Evolutionary conservation across 176 grass and related monocot species (phyloP), one percentile per base, ranked within the genome.

Genomic region (Aegilops speltoides): DNA sequence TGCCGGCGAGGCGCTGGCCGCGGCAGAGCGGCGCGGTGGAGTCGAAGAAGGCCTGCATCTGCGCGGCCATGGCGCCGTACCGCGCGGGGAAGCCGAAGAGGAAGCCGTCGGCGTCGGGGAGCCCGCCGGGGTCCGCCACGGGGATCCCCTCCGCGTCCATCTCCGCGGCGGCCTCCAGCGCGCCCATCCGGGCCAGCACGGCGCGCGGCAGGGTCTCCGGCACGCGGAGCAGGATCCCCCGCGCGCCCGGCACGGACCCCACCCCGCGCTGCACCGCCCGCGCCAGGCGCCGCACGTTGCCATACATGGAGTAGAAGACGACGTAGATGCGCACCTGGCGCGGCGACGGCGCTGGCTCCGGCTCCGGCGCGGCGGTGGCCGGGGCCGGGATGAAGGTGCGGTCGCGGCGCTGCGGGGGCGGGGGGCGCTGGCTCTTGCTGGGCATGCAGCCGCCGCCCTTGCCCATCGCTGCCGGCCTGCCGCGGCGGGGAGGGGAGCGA

Each of bases 11-110:
- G 78, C 86, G 79, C 88, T 93, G 91, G 45, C 72, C 60, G 6
- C 24, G 33, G 87, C 81, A 93, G 45, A 90, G 79, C 45, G 32
- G 77, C 10, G 60, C 84, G 23, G 86, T 89, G 14, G 87, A 87
- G 68, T 93, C 91, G 73, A 93, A 93, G 71, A 93, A 81, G 61
- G 91, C 69, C 36, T 89, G 86, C 87, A 93, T 89, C 84, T 93
- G 91, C 64, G 91, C 83, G 5, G 84, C 78, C 87, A 93, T 89
- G 69, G 91, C 43, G 17, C 84, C 87, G 79, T 68, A 93, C 24
- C 87, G 56, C 13, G 91, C 68, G 8, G 85, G 88, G 75, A 93
- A 93, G 31, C 81, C 85, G 31, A 90, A 93, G 81, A 93, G 67
- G 59, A 93, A 48, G 0, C 76, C 85, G 48, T 93, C 88, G 6